A percentile compares a stretch with the other conserved stretches of the same genome.
Conservation (phyloP, 768 basidiomycete genomes). For the Amanita jacksonii region DNA sequence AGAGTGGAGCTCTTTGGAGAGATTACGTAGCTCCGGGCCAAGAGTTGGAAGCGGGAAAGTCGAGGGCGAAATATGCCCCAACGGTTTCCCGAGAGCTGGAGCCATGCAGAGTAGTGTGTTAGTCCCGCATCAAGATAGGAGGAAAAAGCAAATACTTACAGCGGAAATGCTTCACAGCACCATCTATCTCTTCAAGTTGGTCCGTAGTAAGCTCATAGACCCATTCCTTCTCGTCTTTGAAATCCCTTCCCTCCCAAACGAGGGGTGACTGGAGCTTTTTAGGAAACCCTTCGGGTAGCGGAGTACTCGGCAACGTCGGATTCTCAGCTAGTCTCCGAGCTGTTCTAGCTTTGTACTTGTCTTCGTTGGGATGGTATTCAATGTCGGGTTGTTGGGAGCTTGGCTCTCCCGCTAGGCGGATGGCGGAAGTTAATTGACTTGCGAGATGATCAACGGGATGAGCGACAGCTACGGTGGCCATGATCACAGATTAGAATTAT, state of each 20-base stretch:
- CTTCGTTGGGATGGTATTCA: slow-evolving; percentile 27
- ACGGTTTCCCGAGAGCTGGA: slow-evolving; percentile 15
- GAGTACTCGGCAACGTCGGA: slow-evolving; percentile 19
- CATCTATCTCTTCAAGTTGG: slow-evolving; percentile 28
- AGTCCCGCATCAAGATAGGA: neutral
- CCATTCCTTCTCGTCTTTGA: slow-evolving; percentile 30
- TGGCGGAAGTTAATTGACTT: neutral
- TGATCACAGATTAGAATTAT: neutral
- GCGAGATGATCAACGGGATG: neutral
- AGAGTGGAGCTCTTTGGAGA: slow-evolving; percentile 33
- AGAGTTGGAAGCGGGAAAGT: slow-evolving; percentile 37
- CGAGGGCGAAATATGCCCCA: slow-evolving; percentile 21
- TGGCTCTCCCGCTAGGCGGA: neutral
- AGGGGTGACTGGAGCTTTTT: slow-evolving; percentile 24
- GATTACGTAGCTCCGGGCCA: slow-evolving; percentile 21
- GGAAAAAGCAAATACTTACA: slow-evolving; percentile 11
- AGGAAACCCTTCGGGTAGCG: slow-evolving; percentile 28
- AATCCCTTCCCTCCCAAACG: slow-evolving; percentile 36
- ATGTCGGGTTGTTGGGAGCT: slow-evolving; percentile 32
- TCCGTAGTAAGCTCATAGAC: slow-evolving; percentile 23
- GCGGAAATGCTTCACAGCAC: slow-evolving; percentile 24
- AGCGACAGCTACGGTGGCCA: slow-evolving; percentile 1
- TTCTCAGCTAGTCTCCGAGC: slow-evolving; percentile 24
- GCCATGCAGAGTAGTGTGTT: too few relatives aligned
- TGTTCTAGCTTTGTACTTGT: slow-evolving; percentile 29